A percentile compares a stretch with the other conserved stretches of the same genome.
phyloP scores from a whole-genome alignment of 129 eudicot species.

The Artemisia argyi region DNA sequence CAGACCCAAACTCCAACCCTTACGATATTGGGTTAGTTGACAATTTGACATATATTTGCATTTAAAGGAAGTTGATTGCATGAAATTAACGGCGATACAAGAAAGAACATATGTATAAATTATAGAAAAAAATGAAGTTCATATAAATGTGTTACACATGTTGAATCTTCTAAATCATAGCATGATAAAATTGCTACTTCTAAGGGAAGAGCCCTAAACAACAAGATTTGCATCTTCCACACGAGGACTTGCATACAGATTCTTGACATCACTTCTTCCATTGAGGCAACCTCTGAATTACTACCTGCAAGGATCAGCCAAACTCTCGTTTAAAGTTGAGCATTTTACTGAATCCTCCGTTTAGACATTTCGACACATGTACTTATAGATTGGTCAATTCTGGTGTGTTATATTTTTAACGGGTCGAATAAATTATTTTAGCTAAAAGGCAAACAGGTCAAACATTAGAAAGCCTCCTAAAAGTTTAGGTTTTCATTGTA shows the following conservation, averaged over 20 bases:
- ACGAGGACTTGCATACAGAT: background rate
- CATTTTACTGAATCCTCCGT: no score
- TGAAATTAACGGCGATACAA: background rate
- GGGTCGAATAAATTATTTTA: background rate
- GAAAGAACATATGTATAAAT: background rate
- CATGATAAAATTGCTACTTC: background rate
- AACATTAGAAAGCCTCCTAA: background rate
- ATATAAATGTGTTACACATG: background rate
- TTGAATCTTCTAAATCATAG: slow-evolving; percentile 8
- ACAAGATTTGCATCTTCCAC: slow-evolving; percentile 11
- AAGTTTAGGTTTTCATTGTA: no score
- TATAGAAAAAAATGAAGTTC: background rate
- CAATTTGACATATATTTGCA: background rate
- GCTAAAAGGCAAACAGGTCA: background rate
- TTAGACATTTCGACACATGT: background rate
- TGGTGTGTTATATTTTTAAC: background rate
- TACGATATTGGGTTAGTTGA: no score
- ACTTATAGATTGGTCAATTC: background rate
- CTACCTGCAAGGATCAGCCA: slow-evolving; percentile 44
- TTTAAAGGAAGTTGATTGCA: background rate
- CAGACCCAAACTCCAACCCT: no score
- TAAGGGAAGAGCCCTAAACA: background rate
- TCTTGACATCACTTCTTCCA: slow-evolving; percentile 55
- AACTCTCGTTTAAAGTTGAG: no score
- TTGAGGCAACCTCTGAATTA: slow-evolving; percentile 73